A percentile compares a stretch with the other conserved stretches of the same genome.
Conservation (phyloP, 83 land plant species). For the Thuja plicata region DNA sequence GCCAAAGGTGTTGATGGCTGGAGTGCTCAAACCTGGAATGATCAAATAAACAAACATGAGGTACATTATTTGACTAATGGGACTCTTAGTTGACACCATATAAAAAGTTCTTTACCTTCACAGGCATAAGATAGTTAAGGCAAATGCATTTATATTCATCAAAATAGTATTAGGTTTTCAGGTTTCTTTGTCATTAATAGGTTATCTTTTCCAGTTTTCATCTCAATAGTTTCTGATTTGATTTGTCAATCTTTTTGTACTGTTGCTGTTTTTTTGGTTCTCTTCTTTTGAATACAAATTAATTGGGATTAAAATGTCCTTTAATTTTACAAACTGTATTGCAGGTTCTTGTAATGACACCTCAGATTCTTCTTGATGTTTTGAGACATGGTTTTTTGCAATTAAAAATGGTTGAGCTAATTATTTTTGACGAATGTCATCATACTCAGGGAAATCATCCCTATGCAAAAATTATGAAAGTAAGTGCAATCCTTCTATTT, state of each 20-base stretch:
- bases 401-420: slow-evolving; percentile 50
- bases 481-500: slow-evolving; percentile 16
- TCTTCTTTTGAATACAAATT: not conserved
- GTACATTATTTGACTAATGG: slow-evolving; percentile 16
- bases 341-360: slow-evolving; percentile 96
- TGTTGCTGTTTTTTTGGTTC: not conserved
- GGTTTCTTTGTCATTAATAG: not conserved
- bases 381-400: slow-evolving; percentile 66
- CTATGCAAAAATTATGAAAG: slow-evolving; percentile 88
- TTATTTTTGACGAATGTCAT: slow-evolving; percentile 96
- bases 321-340: not conserved
- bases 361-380: slow-evolving; percentile 77
- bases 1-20: slow-evolving; percentile 62
- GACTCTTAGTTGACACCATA: not conserved
- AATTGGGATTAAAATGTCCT: not conserved
- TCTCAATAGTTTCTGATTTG: too few species aligned
- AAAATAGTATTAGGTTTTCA: slow-evolving; percentile 16
- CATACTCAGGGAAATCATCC: slow-evolving; percentile 80
- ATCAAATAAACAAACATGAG: slow-evolving; percentile 40
- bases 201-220: not conserved
- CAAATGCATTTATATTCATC: not conserved
- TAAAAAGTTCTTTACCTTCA: not conserved
- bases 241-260: too few species aligned
- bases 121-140: not conserved
- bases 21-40: slow-evolving; percentile 42